Conservation (phyloP, 2,329 filamentous ascomycete species). For the Colletotrichum costaricense region DNA sequence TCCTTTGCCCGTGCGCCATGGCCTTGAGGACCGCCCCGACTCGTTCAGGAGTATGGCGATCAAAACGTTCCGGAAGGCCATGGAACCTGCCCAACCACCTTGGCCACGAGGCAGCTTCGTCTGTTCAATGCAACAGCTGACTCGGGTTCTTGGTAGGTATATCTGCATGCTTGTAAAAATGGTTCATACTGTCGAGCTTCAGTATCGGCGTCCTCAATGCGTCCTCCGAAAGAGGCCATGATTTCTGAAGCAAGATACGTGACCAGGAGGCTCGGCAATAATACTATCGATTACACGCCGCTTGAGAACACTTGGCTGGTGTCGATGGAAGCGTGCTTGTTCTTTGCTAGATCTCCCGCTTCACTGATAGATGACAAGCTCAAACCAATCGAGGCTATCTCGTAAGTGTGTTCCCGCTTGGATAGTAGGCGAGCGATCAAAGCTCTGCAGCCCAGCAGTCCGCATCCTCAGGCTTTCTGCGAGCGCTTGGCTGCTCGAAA, state of each 20-base stretch:
- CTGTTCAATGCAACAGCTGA: slow-evolving; percentile 25
- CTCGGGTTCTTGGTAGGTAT: slow-evolving; percentile 7
- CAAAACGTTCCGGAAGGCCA: slow-evolving; percentile 33
- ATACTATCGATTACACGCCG: not conserved
- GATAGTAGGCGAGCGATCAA: no score
- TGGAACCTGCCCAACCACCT: slow-evolving; percentile 11
- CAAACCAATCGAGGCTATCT: not conserved
- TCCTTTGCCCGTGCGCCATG: slow-evolving; percentile 1
- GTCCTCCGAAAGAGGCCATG: not conserved
- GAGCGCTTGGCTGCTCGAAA: no score
- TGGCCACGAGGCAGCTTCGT: slow-evolving; percentile 4
- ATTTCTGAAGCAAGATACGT: not conserved
- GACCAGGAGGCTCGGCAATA: not conserved
- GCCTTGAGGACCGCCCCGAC: not conserved
- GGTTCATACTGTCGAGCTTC: not conserved
- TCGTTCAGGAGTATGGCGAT: slow-evolving; percentile 14
- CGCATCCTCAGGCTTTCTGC: no score
- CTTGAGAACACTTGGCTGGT: no score
- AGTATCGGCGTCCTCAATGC: no score
- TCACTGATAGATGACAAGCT: not conserved
- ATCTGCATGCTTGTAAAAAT: not conserved
- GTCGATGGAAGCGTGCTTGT: not conserved
- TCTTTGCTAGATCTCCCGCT: not conserved
- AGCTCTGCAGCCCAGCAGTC: no score
- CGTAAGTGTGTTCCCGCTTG: no score